Percentiles rank a stretch among this genome's conserved stretches.
Conservation (phyloP, 2,329 filamentous ascomycete genomes). For the Lecanicillium sp. region DNA sequence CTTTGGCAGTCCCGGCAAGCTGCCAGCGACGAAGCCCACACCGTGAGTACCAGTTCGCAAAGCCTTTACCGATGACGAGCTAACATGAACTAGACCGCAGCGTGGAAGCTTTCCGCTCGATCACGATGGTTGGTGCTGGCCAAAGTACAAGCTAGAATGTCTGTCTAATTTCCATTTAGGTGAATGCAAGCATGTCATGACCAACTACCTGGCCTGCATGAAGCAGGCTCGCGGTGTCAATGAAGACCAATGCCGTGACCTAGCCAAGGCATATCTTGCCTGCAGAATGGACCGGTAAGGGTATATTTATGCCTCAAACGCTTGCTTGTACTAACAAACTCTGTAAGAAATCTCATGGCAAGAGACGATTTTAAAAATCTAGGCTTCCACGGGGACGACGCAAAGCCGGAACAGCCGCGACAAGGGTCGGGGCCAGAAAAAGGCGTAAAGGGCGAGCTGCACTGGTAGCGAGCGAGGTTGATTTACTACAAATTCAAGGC, state of each 20-base stretch:
- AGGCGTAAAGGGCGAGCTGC: constrained; percentile 27
- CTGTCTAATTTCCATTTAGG: constrained; percentile 38
- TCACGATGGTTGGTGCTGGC: constrained; percentile 55
- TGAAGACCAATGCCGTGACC: constrained; percentile 70
- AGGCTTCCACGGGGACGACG: constrained; percentile 49
- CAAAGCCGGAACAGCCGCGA: constrained; percentile 3
- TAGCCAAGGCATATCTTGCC: constrained; percentile 81
- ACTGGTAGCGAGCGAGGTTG: constrained; percentile 18
- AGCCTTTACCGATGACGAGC: background rate
- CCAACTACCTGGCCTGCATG: constrained; percentile 76
- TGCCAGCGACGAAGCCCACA: constrained; percentile 57
- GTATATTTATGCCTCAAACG: background rate
- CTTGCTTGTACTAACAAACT: background rate
- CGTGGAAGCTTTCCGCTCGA: constrained; percentile 94
- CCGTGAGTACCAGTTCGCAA: constrained; percentile 43
- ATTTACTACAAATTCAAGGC: background rate
- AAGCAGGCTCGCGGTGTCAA: constrained; percentile 78
- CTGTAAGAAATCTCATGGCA: constrained; percentile 86
- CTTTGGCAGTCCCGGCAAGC: constrained; percentile 64
- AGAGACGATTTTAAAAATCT: constrained; percentile 92
- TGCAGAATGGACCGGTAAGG: constrained; percentile 92
- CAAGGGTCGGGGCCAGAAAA: constrained; percentile 20
- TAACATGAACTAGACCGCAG: constrained; percentile 68
- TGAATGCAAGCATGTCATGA: constrained; percentile 89
- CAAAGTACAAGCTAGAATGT: too few relatives aligned